Conservation (phyloP, 768 basidiomycete species). For the Rhizopogon sp. region DNA sequence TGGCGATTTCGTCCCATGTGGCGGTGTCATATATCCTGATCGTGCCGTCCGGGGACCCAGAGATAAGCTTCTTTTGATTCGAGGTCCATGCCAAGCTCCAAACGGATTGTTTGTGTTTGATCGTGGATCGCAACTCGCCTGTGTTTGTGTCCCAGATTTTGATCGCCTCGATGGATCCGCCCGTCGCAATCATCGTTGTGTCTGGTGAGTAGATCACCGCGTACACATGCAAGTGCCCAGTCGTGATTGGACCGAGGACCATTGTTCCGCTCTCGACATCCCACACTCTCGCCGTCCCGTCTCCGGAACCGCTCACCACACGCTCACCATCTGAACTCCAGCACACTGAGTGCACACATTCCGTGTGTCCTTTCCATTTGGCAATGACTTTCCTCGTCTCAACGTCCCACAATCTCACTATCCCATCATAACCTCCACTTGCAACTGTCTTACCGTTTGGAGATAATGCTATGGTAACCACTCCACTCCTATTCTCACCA, state of each 20-base stretch:
- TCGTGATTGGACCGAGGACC: no score
- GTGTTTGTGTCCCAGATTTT: not conserved
- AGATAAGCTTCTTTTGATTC: no score
- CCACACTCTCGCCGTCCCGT: conserved; percentile 1
- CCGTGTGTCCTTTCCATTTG: conserved; percentile 6
- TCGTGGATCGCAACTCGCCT: no score
- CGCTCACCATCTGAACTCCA: conserved; percentile 18
- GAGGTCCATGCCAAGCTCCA: no score
- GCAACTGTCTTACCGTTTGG: not conserved
- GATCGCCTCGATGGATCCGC: no score
- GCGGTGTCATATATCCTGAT: no score
- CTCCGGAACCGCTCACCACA: conserved; percentile 9
- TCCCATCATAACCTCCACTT: conserved; percentile 1
- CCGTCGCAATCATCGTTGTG: not conserved
- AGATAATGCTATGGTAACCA: not conserved
- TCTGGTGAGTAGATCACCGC: not conserved
- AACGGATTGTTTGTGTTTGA: no score
- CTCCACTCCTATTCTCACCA: not conserved
- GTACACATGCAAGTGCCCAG: no score
- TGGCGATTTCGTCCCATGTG: no score
- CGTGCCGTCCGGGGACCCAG: no score
- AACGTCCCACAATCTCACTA: conserved; percentile 7
- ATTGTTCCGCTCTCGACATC: not conserved
- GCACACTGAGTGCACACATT: conserved; percentile 28
- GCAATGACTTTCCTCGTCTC: conserved; percentile 20